Percentiles rank a stretch among this genome's conserved stretches.
phyloP scores from a whole-genome alignment of 495 filamentous ascomycete genomes.

The Neurospora terricola region DNA sequence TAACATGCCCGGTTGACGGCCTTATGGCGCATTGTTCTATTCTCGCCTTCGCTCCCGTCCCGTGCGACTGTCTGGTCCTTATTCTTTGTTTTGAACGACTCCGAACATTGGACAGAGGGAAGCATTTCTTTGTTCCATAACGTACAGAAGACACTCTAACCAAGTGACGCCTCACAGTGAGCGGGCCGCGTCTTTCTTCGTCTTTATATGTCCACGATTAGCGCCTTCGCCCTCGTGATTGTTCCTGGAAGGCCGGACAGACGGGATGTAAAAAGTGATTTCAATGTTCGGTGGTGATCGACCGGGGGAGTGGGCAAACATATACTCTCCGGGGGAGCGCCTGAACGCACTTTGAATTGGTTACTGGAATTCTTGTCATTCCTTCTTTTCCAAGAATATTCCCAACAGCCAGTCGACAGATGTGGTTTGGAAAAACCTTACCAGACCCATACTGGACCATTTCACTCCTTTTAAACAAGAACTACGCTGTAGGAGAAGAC shows the following conservation, averaged over 20 bases:
- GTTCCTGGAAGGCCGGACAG: neutral
- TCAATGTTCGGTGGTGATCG: neutral
- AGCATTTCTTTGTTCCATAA: neutral
- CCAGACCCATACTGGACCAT: neutral
- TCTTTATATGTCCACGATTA: neutral
- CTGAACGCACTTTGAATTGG: neutral
- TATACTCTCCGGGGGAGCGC: neutral
- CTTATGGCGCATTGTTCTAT: neutral
- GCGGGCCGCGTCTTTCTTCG: neutral
- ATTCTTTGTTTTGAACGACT: neutral
- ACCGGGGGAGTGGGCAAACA: neutral
- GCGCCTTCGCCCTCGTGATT: neutral
- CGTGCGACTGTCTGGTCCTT: neutral
- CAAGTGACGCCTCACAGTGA: neutral
- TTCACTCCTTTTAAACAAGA: neutral
- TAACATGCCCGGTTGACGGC: neutral
- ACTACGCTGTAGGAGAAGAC: neutral
- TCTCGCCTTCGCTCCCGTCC: neutral
- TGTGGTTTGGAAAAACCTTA: neutral
- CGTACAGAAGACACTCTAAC: neutral
- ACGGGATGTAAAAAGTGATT: neutral
- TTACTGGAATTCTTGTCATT: neutral
- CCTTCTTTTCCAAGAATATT: neutral
- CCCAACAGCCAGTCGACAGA: neutral
- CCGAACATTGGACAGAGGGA: neutral